Conservation (phyloP, 345 rosid species). For the Rhizophora mangle region DNA sequence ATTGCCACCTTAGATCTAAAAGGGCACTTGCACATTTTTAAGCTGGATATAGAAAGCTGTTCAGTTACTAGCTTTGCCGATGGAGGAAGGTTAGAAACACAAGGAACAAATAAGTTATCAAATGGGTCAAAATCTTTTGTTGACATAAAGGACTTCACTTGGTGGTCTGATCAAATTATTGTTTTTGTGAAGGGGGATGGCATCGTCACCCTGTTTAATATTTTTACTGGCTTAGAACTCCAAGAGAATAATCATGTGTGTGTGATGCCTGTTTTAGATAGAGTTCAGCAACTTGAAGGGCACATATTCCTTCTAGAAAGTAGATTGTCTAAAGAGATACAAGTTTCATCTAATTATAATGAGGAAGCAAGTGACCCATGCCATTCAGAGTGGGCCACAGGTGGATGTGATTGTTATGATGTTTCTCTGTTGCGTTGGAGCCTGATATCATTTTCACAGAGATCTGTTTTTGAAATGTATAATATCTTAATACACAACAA, state of each 20-base stretch:
- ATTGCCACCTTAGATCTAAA: conserved; percentile 66
- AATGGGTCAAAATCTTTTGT: conserved; percentile 32
- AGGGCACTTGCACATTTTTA: conserved; percentile 62
- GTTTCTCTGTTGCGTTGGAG: conserved; percentile 54
- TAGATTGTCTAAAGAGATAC: conserved; percentile 32
- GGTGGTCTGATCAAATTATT: conserved; percentile 87
- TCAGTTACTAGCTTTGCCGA: conserved; percentile 35
- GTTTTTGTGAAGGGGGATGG: conserved; percentile 58
- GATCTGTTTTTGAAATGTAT: conserved; percentile 80
- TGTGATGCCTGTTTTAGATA: conserved; percentile 66
- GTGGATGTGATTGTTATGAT: conserved; percentile 33
- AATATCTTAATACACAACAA: conserved; percentile 53
- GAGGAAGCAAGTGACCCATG: conserved; percentile 34
- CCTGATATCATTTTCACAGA: conserved; percentile 70
- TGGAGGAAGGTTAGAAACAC: conserved; percentile 31
- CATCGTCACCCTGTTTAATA: conserved; percentile 50
- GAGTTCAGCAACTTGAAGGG: conserved; percentile 50
- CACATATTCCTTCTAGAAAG: conserved; percentile 65
- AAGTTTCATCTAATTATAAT: conserved; percentile 25
- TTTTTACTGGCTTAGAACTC: conserved; percentile 45
- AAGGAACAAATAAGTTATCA: conserved; percentile 26
- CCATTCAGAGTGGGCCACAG: conserved; percentile 26
- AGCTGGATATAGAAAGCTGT: conserved; percentile 44
- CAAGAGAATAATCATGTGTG: conserved; percentile 49
- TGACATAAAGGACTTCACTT: conserved; percentile 67